Conservation (phyloP, 1,139 yeast genomes). For the Debaryomyces coudertii region DNA sequence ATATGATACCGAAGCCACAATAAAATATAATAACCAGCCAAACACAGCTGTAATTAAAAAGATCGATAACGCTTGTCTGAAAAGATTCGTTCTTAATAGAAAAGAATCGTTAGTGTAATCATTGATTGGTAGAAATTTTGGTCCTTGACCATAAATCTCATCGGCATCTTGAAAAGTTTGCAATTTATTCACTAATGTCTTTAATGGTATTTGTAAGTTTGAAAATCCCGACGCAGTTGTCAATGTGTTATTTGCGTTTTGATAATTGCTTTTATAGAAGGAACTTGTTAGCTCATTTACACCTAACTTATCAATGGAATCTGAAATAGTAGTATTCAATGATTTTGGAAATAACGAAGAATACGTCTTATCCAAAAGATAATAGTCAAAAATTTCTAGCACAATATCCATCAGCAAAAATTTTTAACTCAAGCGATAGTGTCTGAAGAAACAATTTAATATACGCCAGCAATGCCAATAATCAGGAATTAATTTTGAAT, state of each 20-base stretch:
- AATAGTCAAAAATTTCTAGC: slow-evolving; percentile 76
- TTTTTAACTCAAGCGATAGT: not conserved
- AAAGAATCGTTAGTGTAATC: slow-evolving; percentile 61
- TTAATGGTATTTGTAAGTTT: slow-evolving; percentile 20
- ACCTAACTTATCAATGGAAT: slow-evolving; percentile 9
- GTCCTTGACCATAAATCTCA: slow-evolving; percentile 44
- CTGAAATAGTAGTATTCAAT: slow-evolving; percentile 27
- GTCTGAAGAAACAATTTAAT: not conserved
- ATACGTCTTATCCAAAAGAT: slow-evolving; percentile 69
- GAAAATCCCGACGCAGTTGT: slow-evolving; percentile 2
- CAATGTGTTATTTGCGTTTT: slow-evolving; percentile 14
- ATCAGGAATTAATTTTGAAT: not conserved
- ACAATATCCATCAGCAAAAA: slow-evolving; percentile 77
- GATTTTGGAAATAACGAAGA: slow-evolving; percentile 49
- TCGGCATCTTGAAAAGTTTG: slow-evolving; percentile 32
- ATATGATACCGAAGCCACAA: slow-evolving; percentile 78
- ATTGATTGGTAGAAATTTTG: slow-evolving; percentile 45
- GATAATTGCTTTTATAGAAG: slow-evolving; percentile 8
- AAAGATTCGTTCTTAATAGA: slow-evolving; percentile 67
- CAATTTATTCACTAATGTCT: slow-evolving; percentile 22
- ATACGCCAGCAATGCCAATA: not conserved
- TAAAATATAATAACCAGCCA: slow-evolving; percentile 79
- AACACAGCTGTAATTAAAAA: slow-evolving; percentile 75
- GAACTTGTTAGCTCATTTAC: slow-evolving; percentile 1
- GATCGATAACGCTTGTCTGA: slow-evolving; percentile 72